These are phyloP conservation scores for Oenanthe sinensis DNA, from an alignment of 129 eudicot species.

Conservation along the genomic window DNA sequence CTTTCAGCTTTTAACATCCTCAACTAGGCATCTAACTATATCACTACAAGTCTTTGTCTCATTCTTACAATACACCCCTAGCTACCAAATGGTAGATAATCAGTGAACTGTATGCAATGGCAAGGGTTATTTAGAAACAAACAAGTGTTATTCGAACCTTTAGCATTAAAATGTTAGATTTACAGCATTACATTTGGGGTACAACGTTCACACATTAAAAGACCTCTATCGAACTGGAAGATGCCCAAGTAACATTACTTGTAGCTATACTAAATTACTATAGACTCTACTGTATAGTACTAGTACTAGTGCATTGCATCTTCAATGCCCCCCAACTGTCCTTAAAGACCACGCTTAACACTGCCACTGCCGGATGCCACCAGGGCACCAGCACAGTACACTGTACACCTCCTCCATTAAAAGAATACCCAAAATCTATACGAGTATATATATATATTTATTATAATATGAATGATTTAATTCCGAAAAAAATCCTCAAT, in stretches of 20 bases:
- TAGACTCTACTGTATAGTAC: no score
- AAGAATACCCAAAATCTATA: no score
- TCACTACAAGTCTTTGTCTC: neutral
- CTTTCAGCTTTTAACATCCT: neutral
- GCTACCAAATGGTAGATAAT: neutral
- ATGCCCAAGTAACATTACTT: neutral
- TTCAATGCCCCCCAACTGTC: neutral
- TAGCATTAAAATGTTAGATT: no score
- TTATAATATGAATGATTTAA: no score
- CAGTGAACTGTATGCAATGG: neutral
- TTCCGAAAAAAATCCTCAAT: no score
- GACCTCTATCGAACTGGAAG: neutral
- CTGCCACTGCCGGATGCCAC: neutral
- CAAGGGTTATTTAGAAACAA: neutral
- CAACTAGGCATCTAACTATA: neutral
- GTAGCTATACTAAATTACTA: no score
- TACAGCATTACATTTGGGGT: neutral
- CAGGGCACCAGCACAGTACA: neutral
- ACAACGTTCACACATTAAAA: neutral
- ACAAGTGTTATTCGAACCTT: neutral
- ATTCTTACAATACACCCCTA: neutral
- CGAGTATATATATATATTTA: no score
- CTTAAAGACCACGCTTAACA: neutral
- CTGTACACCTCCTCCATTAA: neutral
- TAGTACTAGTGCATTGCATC: neutral